Evolutionary conservation across 2,329 filamentous ascomycete genomes (phyloP).

Genomic region (Exophiala alcalophila): DNA sequence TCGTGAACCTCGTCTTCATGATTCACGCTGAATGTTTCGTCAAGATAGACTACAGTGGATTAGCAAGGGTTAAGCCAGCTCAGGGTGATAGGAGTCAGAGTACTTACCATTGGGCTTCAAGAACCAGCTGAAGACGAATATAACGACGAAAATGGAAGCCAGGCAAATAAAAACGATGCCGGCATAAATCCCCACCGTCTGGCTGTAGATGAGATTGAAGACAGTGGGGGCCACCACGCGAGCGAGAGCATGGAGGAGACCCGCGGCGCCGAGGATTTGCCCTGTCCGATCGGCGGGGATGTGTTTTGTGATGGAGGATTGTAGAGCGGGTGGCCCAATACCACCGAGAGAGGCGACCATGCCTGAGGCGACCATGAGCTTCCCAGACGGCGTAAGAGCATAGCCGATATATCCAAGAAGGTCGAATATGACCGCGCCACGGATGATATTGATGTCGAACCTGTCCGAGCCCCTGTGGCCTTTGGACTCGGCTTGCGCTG

Average conservation of each 20-base stretch:
- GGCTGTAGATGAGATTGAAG: conserved; percentile 82
- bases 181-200: conserved; percentile 72
- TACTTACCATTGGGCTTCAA: conserved; percentile 71
- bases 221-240: conserved; percentile 74
- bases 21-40: conserved; percentile 5
- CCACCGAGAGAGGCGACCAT: conserved; percentile 74
- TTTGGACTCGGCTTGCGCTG: conserved; percentile 33
- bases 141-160: conserved; percentile 61
- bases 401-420: conserved; percentile 74
- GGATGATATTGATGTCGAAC: conserved; percentile 75
- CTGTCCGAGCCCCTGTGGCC: conserved; percentile 68
- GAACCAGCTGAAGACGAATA: conserved; percentile 66
- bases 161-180: conserved; percentile 82
- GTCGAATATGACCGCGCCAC: conserved; percentile 72
- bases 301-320: conserved; percentile 85
- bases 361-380: conserved; percentile 68
- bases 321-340: conserved; percentile 78
- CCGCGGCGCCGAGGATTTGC: conserved; percentile 82
- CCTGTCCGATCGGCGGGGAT: conserved; percentile 79
- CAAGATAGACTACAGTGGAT: conserved; percentile 16
- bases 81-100: not conserved
- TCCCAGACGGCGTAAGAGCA: conserved; percentile 59
- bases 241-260: conserved; percentile 77
- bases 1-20: conserved; percentile 2
- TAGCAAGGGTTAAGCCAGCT: not conserved